These are phyloP conservation scores for Fagopyrum homotropicum DNA, from an alignment of 148 eudicot genomes.

Conservation along the genomic window DNA sequence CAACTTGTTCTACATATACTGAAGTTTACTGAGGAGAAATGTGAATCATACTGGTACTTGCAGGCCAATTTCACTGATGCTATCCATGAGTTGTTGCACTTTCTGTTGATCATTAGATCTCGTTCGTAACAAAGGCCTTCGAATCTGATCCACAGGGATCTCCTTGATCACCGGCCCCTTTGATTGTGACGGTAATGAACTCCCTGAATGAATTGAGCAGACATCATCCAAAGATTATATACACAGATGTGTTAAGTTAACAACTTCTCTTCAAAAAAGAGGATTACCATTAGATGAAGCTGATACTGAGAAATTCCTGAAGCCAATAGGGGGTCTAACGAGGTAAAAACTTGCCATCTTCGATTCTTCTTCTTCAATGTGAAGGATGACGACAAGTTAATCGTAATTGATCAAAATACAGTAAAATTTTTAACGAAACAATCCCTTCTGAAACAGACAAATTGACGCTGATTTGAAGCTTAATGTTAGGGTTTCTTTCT, in stretches of 20 bases:
- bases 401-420: background rate
- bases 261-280: background rate
- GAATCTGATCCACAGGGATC: slow-evolving; percentile 73
- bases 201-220: slow-evolving; percentile 37
- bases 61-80: slow-evolving; percentile 79
- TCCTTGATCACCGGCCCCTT: slow-evolving; percentile 68
- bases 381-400: background rate
- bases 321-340: slow-evolving; percentile 23
- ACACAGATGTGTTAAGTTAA: background rate
- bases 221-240: background rate
- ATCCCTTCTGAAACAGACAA: too few species aligned
- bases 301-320: slow-evolving; percentile 31
- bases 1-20: background rate
- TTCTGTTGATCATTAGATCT: slow-evolving; percentile 80
- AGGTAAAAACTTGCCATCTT: slow-evolving; percentile 50
- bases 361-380: background rate
- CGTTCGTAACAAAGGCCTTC: slow-evolving; percentile 91
- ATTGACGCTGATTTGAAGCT: too few species aligned
- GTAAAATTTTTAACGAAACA: too few species aligned
- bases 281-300: slow-evolving; percentile 48
- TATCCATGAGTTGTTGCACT: slow-evolving; percentile 87
- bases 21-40: background rate
- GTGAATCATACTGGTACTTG: slow-evolving; percentile 77
- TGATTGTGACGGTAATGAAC: slow-evolving; percentile 39
- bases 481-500: too few species aligned